Base-by-base conservation (phyloP, 768 basidiomycete species). In the Lentinula guzmanii region DNA sequence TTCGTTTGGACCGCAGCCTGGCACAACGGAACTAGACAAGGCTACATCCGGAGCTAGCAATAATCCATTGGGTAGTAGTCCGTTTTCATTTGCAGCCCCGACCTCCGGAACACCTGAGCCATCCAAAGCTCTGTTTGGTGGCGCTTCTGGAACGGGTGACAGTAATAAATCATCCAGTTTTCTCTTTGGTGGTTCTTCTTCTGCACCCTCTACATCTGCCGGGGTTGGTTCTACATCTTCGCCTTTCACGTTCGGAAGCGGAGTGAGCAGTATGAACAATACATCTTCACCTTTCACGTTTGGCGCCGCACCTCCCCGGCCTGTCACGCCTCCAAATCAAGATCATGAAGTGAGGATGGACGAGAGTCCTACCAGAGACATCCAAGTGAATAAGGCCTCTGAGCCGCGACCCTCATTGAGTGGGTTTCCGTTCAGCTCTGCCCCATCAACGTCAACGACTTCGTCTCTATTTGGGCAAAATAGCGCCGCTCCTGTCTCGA, bases 291-390 rank as follows among this genome's bases (percentile, higher is more conserved):
- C 80, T 10, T 88, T 89, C 63, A 45, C 75, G 13, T 89, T 90
- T 62, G 85, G 83, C 37, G 55, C 75, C 28, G 66, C 74, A 1
- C 70, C 75, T 11, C 70, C 76, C 31, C 77, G 86, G 21, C 78
- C 88, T n/a, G 73, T 76, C 5, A 90, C 89, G 0, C 88, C 89
- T 9, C 90, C 90, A 2, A 83, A 77, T 61, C 76, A 77, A 37
- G 86, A 86, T 50, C 80, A 86, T 53, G 90, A 90, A 62, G 82
- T 88, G 65, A 82, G 74, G 60, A 92, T 92, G 90, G 90, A 92
- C 43, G 90, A 91, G 71, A 92, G 90, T 65, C 90, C 90, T 1
- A 84, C 82, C 2, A 79, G 89, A 62, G 86, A 87, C 8, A 73
- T 83, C 67, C 81, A 82, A 52, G 64, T 73, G 24, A 82, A 79